Evolutionary conservation across 192 early-diverging fungal species (phyloP).

Genomic region (Coemansia sp.): DNA sequence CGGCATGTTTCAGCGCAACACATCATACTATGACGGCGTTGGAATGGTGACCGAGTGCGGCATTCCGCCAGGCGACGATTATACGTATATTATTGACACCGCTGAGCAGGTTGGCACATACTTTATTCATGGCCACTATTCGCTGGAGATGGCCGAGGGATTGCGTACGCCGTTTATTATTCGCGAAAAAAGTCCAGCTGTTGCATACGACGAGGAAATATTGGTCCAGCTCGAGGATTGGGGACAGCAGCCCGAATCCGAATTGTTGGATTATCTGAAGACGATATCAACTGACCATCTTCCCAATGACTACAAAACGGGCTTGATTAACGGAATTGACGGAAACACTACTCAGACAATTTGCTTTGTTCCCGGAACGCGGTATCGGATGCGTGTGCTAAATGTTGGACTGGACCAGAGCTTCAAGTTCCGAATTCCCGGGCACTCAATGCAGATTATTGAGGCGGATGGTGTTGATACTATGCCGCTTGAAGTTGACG

Average conservation of each 20-base stretch:
- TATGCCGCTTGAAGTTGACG: slow-evolving; percentile 47
- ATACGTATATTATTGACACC: slow-evolving; percentile 60
- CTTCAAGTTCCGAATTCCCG: slow-evolving; percentile 71
- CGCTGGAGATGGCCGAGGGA: slow-evolving; percentile 74
- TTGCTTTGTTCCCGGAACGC: background rate
- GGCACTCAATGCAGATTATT: slow-evolving; percentile 69
- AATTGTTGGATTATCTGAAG: slow-evolving; percentile 3
- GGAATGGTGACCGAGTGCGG: slow-evolving; percentile 65
- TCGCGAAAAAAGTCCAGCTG: slow-evolving; percentile 25
- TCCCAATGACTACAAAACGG: background rate
- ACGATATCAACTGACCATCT: background rate
- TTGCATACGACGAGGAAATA: slow-evolving; percentile 61
- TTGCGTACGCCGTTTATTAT: slow-evolving; percentile 67
- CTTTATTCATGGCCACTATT: slow-evolving; percentile 72
- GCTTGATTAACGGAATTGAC: background rate
- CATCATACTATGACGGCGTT: slow-evolving; percentile 65
- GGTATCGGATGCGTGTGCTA: slow-evolving; percentile 70
- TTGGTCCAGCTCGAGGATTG: slow-evolving; percentile 61
- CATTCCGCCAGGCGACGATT: slow-evolving; percentile 59
- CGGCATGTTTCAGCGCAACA: slow-evolving; percentile 70
- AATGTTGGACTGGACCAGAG: slow-evolving; percentile 65
- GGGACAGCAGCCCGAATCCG: slow-evolving; percentile 27
- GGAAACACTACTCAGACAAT: background rate
- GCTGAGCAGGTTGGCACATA: slow-evolving; percentile 63
- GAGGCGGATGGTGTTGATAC: slow-evolving; percentile 71